phyloP scores from a whole-genome alignment of 805 yeast species.

The Candida xyloterini region DNA sequence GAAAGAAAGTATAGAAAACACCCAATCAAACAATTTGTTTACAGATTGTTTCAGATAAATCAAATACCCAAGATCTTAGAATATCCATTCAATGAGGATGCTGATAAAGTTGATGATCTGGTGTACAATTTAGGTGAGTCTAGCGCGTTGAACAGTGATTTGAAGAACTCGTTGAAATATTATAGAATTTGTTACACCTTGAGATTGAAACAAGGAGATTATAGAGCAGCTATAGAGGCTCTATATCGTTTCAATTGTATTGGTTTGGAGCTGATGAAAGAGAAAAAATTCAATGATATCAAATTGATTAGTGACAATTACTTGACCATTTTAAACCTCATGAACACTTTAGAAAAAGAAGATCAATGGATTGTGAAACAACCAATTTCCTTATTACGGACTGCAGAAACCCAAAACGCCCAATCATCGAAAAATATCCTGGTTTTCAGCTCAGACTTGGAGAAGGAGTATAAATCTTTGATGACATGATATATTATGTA shows the following conservation, averaged over 20 bases:
- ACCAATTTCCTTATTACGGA: slow-evolving; percentile 10
- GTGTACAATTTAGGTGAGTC: slow-evolving; percentile 33
- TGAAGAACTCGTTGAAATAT: slow-evolving; percentile 37
- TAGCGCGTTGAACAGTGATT: slow-evolving; percentile 26
- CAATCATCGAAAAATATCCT: slow-evolving; percentile 4
- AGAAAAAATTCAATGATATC: slow-evolving; percentile 15
- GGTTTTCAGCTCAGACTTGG: slow-evolving; percentile 20
- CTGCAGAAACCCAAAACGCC: slow-evolving; percentile 2
- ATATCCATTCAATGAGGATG: slow-evolving; percentile 43
- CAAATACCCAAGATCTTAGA: slow-evolving; percentile 38
- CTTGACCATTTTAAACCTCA: slow-evolving; percentile 37
- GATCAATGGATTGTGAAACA: slow-evolving; percentile 41
- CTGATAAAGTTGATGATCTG: slow-evolving; percentile 40
- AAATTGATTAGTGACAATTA: slow-evolving; percentile 35
- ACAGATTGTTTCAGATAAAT: slow-evolving; percentile 38
- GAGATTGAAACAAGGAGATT: slow-evolving; percentile 47
- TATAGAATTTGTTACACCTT: slow-evolving; percentile 51
- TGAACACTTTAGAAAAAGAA: slow-evolving; percentile 35
- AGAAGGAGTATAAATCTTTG: slow-evolving; percentile 22
- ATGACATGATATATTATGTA: slow-evolving; percentile 4
- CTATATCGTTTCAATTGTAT: slow-evolving; percentile 39
- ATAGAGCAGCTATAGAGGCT: slow-evolving; percentile 46
- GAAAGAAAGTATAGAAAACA: slow-evolving; percentile 19
- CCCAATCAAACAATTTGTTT: slow-evolving; percentile 35
- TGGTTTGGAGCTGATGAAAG: slow-evolving; percentile 11